phyloP scores from a whole-genome alignment of 192 early-diverging fungal species.

The Coemansia asiatica region DNA sequence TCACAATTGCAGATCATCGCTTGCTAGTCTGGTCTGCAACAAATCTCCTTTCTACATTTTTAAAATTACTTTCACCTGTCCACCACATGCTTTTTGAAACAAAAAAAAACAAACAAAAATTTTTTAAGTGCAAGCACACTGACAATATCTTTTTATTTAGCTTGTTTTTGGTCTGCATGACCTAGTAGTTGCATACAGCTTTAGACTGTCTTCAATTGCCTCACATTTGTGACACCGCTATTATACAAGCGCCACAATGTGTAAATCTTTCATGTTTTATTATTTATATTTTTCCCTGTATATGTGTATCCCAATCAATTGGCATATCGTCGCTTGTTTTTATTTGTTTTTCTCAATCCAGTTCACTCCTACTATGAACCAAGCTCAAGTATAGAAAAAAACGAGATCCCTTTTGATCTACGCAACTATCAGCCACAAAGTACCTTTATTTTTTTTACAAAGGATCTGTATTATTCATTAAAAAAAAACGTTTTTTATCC shows the following conservation, averaged over 20 bases:
- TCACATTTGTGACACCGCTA: background rate
- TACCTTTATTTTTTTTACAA: background rate
- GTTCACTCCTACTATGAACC: background rate
- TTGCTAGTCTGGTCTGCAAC: background rate
- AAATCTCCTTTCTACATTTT: background rate
- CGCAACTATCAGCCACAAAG: background rate
- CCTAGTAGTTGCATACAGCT: background rate
- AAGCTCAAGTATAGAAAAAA: background rate
- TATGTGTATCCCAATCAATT: background rate
- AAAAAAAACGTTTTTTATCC: background rate
- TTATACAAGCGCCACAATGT: background rate
- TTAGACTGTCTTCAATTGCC: background rate
- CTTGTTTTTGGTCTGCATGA: background rate
- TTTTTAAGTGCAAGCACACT: too few relatives aligned
- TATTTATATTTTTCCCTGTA: too few relatives aligned
- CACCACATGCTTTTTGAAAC: background rate
- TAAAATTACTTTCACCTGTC: background rate
- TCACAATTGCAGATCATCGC: background rate
- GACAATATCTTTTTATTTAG: background rate
- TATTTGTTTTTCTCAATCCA: background rate
- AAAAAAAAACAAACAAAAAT: too few relatives aligned
- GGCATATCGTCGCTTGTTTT: background rate
- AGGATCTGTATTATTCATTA: background rate
- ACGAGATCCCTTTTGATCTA: background rate
- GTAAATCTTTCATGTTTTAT: background rate